phyloP scores from a whole-genome alignment of 2,329 filamentous ascomycete species.

The Berkeleyomyces basicola region DNA sequence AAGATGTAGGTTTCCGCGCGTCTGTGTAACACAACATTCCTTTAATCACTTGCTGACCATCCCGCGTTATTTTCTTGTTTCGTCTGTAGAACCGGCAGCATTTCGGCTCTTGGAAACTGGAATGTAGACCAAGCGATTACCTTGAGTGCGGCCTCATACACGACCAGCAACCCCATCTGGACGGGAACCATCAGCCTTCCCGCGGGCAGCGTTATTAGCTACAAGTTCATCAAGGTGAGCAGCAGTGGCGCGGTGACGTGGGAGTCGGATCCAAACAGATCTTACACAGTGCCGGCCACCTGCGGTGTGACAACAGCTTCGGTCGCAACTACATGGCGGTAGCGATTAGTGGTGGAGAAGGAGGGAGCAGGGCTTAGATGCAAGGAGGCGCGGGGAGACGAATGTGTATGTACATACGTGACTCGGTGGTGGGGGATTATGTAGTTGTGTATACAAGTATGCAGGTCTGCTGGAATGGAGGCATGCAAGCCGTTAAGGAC shows the following conservation, averaged over 20 bases:
- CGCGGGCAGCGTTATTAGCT: constrained; percentile 36
- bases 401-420: not conserved
- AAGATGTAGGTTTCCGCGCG: constrained; percentile 26
- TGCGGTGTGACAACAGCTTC: constrained; percentile 12
- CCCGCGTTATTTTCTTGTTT: not conserved
- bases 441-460: not conserved
- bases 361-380: not conserved
- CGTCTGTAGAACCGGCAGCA: constrained; percentile 16
- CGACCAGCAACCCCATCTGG: constrained; percentile 38
- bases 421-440: not conserved
- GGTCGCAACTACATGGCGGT: constrained; percentile 10
- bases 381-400: not conserved
- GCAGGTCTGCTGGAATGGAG: not conserved
- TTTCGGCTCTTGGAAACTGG: constrained; percentile 25
- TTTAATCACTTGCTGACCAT: not conserved
- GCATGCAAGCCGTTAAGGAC: not conserved
- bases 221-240: constrained; percentile 45
- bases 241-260: constrained; percentile 33
- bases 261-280: constrained; percentile 37
- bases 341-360: not conserved
- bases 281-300: constrained; percentile 18
- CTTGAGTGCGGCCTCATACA: constrained; percentile 37
- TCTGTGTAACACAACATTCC: not conserved
- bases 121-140: constrained; percentile 27
- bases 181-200: constrained; percentile 32